Evolutionary conservation across 2,329 filamentous ascomycete genomes (phyloP), one percentile per base, ranked within the genome.

Genomic region (Colletotrichum euphorbiae): DNA sequence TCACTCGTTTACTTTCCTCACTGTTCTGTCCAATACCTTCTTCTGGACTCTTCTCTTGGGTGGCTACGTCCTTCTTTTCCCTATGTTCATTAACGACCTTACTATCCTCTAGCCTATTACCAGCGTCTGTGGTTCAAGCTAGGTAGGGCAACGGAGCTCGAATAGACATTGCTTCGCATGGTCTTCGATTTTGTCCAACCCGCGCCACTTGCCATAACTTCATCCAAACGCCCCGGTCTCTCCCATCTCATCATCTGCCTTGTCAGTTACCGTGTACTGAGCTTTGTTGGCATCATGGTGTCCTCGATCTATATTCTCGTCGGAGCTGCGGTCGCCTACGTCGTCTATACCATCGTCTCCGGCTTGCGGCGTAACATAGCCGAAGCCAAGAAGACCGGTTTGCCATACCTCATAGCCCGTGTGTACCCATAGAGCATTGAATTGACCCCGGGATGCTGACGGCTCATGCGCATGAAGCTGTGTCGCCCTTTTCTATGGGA

Each of bases 321-420:
- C 13, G 77, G 73, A 59, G 76, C 76, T 5, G 73, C 74, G n/a
- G 45, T 79, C 45, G 75, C 71, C 24, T 83, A 81, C 61, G 71
- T 68, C 42, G 56, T 78, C 19, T 80, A 78, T 70, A 71, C 70
- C 6, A 72, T 73, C 33, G 46, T 78, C 38, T 72, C 74, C 2
- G 77, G 78, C n/a, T 72, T 87, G 52, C 75, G 72, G 45, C 74
- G 72, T 58, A 86, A 87, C 69, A 82, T 88, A 57, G 78, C 77
- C 9, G 79, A 80, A 36, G 87, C 86, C 3, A 85, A 83, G 76
- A 79, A 77, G 63, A 82, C 81, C 15, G 85, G 85, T 6, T 72
- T 89, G 60, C 82, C 82, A 6, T 89, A 88, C 72, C 76, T 85
- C 28, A 72, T 89, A 50, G 74, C 82, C 28, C 86, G 87, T 89